Evolutionary conservation across 805 yeast species (phyloP).

Genomic region (Allodekkera sacchari): DNA sequence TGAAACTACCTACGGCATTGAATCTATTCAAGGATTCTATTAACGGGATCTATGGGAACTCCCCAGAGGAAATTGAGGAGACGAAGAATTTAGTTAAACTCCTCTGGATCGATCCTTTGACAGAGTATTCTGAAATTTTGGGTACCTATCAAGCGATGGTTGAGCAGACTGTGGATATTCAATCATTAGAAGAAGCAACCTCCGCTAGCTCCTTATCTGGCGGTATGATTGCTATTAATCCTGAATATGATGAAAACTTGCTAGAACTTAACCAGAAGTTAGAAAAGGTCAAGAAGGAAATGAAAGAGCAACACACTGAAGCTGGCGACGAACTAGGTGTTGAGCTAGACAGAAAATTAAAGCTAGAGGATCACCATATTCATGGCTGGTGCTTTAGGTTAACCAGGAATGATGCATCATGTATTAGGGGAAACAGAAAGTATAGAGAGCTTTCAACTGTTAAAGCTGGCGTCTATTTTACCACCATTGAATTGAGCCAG

Average conservation of each 20-base stretch:
- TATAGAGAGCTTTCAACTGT: slow-evolving; percentile 82
- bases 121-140: slow-evolving; percentile 41
- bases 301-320: slow-evolving; percentile 50
- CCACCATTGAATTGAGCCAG: slow-evolving; percentile 57
- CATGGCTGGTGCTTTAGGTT: slow-evolving; percentile 95
- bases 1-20: slow-evolving; percentile 61
- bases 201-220: slow-evolving; percentile 21
- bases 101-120: slow-evolving; percentile 54
- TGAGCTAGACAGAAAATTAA: slow-evolving; percentile 82
- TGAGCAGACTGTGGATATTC: slow-evolving; percentile 85
- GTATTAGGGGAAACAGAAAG: slow-evolving; percentile 53
- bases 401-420: slow-evolving; percentile 82
- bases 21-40: slow-evolving; percentile 39
- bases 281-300: slow-evolving; percentile 43
- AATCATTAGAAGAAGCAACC: slow-evolving; percentile 74
- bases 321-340: slow-evolving; percentile 69
- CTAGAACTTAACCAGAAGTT: slow-evolving; percentile 50
- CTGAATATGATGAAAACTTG: slow-evolving; percentile 81
- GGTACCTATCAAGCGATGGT: slow-evolving; percentile 73
- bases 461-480: slow-evolving; percentile 91
- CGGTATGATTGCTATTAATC: slow-evolving; percentile 58
- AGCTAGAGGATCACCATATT: slow-evolving; percentile 76
- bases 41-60: slow-evolving; percentile 23
- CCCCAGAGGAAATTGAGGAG: slow-evolving; percentile 12
- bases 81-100: slow-evolving; percentile 30